phyloP scores from a whole-genome alignment of 176 grass and related monocot genomes.

The Metroxylon sagu region DNA sequence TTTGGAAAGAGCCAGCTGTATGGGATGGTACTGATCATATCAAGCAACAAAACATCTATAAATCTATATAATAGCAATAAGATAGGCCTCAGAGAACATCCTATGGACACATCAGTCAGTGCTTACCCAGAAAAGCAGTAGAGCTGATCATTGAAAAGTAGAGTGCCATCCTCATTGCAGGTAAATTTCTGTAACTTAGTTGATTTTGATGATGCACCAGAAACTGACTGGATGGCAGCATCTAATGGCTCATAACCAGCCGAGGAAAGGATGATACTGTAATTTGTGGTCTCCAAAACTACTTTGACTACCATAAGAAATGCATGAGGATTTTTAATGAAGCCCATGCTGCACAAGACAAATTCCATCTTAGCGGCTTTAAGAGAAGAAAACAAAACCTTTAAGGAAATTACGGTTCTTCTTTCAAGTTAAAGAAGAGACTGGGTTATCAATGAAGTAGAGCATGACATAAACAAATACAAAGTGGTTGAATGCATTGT shows the following conservation, averaged over 20 bases:
- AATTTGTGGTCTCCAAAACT: constrained; percentile 45
- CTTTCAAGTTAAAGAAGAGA: too few species aligned
- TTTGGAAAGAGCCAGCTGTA: constrained; percentile 81
- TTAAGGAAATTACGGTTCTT: too few species aligned
- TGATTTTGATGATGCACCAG: constrained; percentile 28
- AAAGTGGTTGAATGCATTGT: too few species aligned
- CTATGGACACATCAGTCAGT: neutral
- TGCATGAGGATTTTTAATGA: constrained; percentile 75
- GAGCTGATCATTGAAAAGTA: constrained; percentile 52
- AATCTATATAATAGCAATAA: constrained; percentile 7
- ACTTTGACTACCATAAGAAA: constrained; percentile 62
- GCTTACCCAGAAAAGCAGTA: constrained; percentile 87
- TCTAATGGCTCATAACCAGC: constrained; percentile 75
- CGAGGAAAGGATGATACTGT: constrained; percentile 67
- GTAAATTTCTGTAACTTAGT: neutral
- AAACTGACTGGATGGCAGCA: constrained; percentile 45
- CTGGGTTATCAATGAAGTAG: too few species aligned
- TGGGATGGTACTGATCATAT: constrained; percentile 61
- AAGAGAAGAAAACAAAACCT: neutral
- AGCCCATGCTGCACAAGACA: constrained; percentile 79
- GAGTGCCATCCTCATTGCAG: constrained; percentile 23
- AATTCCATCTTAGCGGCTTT: constrained; percentile 5
- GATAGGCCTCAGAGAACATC: neutral
- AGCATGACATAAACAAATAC: too few species aligned
- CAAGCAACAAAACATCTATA: constrained; percentile 3